Evolutionary conservation across 2,329 filamentous ascomycete genomes (phyloP), one percentile per base, ranked within the genome.

Genomic region (Nannizziopsis arthrosporioides): DNA sequence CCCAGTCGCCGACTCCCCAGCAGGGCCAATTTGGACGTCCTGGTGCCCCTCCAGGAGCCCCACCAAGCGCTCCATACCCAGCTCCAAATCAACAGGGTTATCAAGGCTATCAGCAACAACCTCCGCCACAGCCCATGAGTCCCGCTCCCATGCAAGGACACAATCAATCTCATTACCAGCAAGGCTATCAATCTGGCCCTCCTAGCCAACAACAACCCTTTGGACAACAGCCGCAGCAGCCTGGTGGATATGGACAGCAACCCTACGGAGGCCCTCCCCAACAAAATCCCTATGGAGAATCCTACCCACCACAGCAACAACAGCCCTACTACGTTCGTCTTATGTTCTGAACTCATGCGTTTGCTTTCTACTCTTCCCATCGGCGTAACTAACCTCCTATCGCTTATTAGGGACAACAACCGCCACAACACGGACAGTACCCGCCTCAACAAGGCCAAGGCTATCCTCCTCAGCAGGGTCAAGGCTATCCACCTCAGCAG

Each of bases 221-320:
- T 59, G 61, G 59, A 46, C 61, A 67, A 50, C 65, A 67, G 15
- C 65, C 69, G 50, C 65, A 67, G 15, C 65, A 69, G 38, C 66
- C 56, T 31, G 48, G 55, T 31, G 48, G 55, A 31, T 63, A 61
- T 47, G 59, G 57, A 37, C 59, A 61, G 46, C 64, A 65, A 41
- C 56, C 57, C 49, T 66, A 63, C 54, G 61, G 58, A 55, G 56
- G 58, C 52, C 53, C 58, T 43, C 54, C 54, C n/a, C 56, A 54
- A 36, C 57, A 57, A 38, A 55, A 51, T 31, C 54, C 56, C 47
- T 64, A 63, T 53, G 60, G 63, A 46, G 54, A 59, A 54, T 54
- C 60, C 52, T 54, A 63, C 58, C 59, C 52, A 53, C 56, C 57
- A 34, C 61, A 68, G 60, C 61, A 64, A 44, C 57, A 47, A 43